Conservation (phyloP, 2,329 filamentous ascomycete genomes). For the Colletotrichum sojae region DNA sequence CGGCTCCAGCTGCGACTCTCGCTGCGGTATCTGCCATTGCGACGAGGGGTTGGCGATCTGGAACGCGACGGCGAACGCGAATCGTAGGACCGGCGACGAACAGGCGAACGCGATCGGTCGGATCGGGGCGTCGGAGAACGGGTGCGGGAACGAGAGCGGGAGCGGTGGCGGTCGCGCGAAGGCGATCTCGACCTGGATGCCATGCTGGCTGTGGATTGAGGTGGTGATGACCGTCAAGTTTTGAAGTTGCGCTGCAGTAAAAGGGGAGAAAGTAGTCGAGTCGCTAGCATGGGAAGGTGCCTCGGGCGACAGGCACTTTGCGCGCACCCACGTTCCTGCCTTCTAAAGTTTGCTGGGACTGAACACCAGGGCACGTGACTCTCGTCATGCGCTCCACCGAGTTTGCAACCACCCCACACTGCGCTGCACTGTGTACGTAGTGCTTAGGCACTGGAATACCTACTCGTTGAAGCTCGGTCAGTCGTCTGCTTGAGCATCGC, state of each 20-base stretch:
- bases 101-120: conserved; percentile 51
- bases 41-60: conserved; percentile 49
- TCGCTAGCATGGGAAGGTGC: conserved; percentile 7
- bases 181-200: conserved; percentile 43
- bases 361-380: conserved; percentile 10
- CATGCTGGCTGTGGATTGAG: conserved; percentile 26
- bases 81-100: conserved; percentile 49
- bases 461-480: not conserved
- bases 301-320: conserved; percentile 9
- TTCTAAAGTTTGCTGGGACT: not conserved
- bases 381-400: not conserved
- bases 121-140: conserved; percentile 54
- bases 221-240: not conserved
- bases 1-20: conserved; percentile 50
- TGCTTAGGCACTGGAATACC: not conserved
- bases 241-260: not conserved
- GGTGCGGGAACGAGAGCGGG: conserved; percentile 53
- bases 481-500: too few relatives aligned
- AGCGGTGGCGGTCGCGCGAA: conserved; percentile 49
- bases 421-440: too few relatives aligned
- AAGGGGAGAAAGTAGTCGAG: not conserved
- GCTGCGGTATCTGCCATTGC: conserved; percentile 53
- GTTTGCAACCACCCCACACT: not conserved
- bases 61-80: conserved; percentile 50
- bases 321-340: conserved; percentile 4